A percentile compares a stretch with the other conserved stretches of the same genome.
phyloP scores from a whole-genome alignment of 1,139 yeast genomes.

The Nadsonia starkeyi-henricii region DNA sequence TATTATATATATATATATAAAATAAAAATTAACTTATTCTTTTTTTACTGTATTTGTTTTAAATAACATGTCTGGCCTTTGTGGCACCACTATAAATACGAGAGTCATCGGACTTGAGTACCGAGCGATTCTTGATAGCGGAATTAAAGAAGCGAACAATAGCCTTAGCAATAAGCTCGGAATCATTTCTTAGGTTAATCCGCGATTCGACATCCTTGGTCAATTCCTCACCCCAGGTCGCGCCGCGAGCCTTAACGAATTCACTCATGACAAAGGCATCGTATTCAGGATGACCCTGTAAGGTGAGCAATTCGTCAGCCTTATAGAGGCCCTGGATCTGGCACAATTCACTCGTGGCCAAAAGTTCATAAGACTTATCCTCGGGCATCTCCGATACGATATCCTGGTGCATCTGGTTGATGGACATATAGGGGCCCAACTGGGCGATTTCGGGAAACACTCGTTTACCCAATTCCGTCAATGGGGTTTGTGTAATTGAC shows the following conservation, averaged over 20 bases:
- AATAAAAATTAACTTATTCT: no score
- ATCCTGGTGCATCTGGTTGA: constrained; percentile 63
- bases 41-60: no score
- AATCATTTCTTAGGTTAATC: constrained; percentile 18
- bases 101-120: neutral
- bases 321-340: constrained; percentile 49
- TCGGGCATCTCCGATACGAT: constrained; percentile 39
- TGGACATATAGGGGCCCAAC: constrained; percentile 19
- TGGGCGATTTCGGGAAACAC: constrained; percentile 24
- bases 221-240: constrained; percentile 13
- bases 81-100: neutral
- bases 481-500: constrained; percentile 40
- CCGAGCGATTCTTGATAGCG: neutral
- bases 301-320: constrained; percentile 37
- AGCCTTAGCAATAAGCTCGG: constrained; percentile 18
- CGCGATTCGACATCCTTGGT: constrained; percentile 15
- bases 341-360: constrained; percentile 37
- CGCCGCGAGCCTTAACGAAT: constrained; percentile 13
- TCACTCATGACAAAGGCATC: constrained; percentile 25
- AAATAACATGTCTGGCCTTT: no score
- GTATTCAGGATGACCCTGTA: constrained; percentile 91
- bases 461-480: constrained; percentile 28
- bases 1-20: no score
- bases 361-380: constrained; percentile 22
- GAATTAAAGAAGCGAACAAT: constrained; percentile 20